Evolutionary conservation across 2,329 filamentous ascomycete genomes (phyloP), one percentile per base, ranked within the genome.

Genomic region (Penicillium sp.): DNA sequence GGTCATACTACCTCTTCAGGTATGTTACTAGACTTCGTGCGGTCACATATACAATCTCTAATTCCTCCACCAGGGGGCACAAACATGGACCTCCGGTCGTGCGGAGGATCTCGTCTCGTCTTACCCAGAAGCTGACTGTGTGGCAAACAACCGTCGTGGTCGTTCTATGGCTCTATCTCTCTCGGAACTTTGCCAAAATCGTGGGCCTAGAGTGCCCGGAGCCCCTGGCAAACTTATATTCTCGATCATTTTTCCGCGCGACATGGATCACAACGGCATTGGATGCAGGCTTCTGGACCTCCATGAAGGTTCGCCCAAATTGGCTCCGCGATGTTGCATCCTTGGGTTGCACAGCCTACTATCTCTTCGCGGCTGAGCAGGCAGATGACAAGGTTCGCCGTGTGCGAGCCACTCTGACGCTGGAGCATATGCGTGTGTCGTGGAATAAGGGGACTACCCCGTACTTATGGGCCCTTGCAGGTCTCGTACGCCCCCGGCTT

Each of bases 271-370:
- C 95, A 57, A 99, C 95, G 0, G 95, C 93, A 0, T 80, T 99
- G 64, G 95, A 99, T 71, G 95, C 95, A 6, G 95, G 95, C 1
- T 99, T 97, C 77, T 99, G 95, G 95, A 97, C 93, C 0, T 95
- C 95, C 38, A 99, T 99, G 95, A 90, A 88, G 71, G 93, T 99
- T 66, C 87, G 86, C 60, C 83, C 83, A 52, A 93, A 91, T 70
- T 93, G 91, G 87, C 69, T 97, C 47, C 85, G 93, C 45, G 93
- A 98, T 74, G 74, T 97, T 15, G 87, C 91, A 9, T 93, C 92
- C 73, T 83, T 98, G 21, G 82, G 92, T 51, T 98, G 97, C 77
- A 91, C 91, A 0, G 74, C 90, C 11, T 99, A 97, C 78, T 99
- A 99, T 75, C 83, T 99, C 66, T 86, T 98, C 58, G 92, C 93